Evolutionary conservation across 768 basidiomycete genomes (phyloP).

Genomic region (Boletus bicolor): DNA sequence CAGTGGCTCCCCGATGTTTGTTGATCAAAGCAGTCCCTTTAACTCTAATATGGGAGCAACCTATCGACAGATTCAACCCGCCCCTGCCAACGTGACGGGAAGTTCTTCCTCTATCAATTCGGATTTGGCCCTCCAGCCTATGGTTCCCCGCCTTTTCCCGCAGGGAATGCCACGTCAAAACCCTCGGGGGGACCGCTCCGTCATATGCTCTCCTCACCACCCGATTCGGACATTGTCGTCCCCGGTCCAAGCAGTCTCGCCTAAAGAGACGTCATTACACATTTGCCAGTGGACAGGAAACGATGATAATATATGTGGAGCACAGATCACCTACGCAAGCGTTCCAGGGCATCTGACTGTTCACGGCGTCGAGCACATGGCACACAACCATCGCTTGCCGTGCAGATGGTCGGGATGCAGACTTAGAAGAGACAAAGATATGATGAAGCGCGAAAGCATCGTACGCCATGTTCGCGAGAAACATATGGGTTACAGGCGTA

Average conservation of each 20-base stretch:
- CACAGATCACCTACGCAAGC: background rate
- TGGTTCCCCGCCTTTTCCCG: no score
- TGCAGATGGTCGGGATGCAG: constrained; percentile 16
- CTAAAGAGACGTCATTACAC: background rate
- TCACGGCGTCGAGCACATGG: background rate
- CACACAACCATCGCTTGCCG: fast-evolving
- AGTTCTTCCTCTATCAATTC: background rate
- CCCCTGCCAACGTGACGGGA: background rate
- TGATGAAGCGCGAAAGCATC: constrained; percentile 17
- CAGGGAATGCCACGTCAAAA: background rate
- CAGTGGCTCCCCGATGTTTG: background rate
- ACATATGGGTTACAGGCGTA: constrained; percentile 13
- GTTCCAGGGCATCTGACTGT: constrained; percentile 9
- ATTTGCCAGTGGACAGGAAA: constrained; percentile 7
- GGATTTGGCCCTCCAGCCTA: background rate
- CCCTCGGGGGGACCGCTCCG: background rate
- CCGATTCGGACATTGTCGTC: background rate
- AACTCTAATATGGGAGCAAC: background rate
- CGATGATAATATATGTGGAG: constrained; percentile 1
- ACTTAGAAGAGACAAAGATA: background rate
- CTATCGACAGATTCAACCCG: background rate
- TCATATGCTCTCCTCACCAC: background rate
- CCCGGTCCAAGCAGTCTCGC: background rate
- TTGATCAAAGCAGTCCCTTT: background rate
- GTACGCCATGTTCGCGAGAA: constrained; percentile 13